These are phyloP conservation scores for Kodamaea derodonti DNA, from an alignment of 1,139 yeast genomes.

Conservation along the genomic window DNA sequence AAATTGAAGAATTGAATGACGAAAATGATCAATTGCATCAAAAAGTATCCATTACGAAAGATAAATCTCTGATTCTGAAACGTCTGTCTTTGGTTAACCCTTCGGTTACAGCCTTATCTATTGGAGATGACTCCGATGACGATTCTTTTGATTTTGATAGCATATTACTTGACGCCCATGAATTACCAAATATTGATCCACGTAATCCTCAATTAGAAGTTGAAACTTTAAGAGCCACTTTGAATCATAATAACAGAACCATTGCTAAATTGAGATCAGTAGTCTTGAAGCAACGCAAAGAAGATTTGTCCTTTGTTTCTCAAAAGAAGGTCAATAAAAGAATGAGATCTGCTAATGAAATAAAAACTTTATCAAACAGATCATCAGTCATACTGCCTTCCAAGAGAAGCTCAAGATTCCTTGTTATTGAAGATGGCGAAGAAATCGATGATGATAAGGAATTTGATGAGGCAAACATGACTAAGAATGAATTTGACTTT, in stretches of 20 bases:
- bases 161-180: constrained; percentile 30
- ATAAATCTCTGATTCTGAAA: constrained; percentile 12
- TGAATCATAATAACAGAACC: constrained; percentile 62
- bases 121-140: constrained; percentile 21
- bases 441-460: constrained; percentile 11
- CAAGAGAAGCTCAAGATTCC: constrained; percentile 32
- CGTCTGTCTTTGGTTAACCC: constrained; percentile 5
- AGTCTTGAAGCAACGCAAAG: constrained; percentile 39
- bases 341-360: constrained; percentile 16
- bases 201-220: constrained; percentile 55
- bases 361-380: constrained; percentile 17
- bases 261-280: constrained; percentile 53
- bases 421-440: constrained; percentile 26
- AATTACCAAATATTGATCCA: constrained; percentile 35
- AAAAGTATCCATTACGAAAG: constrained; percentile 23
- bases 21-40: constrained; percentile 57
- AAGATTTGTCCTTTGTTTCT: constrained; percentile 13
- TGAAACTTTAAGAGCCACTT: constrained; percentile 64
- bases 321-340: constrained; percentile 14
- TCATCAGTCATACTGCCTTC: constrained; percentile 30
- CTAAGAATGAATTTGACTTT: background rate
- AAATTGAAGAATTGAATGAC: constrained; percentile 56
- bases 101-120: constrained; percentile 11
- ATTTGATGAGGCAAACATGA: constrained; percentile 1
- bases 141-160: constrained; percentile 33